Evolutionary conservation across 805 yeast genomes (phyloP).

Genomic region (Ogataea saltuana): DNA sequence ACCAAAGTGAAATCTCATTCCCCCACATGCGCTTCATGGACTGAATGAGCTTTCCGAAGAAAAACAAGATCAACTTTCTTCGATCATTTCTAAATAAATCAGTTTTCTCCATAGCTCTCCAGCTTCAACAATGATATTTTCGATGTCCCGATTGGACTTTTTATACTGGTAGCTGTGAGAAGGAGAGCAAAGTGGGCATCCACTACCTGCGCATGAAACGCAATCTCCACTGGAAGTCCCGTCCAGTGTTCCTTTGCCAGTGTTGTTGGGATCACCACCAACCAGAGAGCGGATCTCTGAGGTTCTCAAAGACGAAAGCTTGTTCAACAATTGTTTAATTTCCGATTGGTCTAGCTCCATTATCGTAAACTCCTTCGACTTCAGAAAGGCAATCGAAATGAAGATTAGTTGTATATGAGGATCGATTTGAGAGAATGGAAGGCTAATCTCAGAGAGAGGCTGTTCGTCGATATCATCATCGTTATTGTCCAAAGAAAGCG

Average conservation of each 20-base stretch:
- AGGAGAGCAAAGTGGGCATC: slow-evolving; percentile 9
- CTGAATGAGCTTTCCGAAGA: neutral
- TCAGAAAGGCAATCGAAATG: slow-evolving; percentile 73
- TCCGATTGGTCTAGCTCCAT: slow-evolving; percentile 90
- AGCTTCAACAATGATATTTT: slow-evolving; percentile 70
- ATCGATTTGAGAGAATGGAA: slow-evolving; percentile 63
- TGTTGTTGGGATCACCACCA: slow-evolving; percentile 20
- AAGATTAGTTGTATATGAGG: slow-evolving; percentile 78
- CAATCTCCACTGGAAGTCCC: slow-evolving; percentile 9
- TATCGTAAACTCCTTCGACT: slow-evolving; percentile 74
- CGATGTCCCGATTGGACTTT: slow-evolving; percentile 54
- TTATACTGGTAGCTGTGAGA: slow-evolving; percentile 17
- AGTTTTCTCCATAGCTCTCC: slow-evolving; percentile 89
- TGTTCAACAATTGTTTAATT: slow-evolving; percentile 72
- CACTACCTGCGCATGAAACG: slow-evolving; percentile 15
- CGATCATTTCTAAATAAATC: slow-evolving; percentile 63
- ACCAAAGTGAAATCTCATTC: neutral
- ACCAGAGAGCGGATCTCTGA: slow-evolving; percentile 32
- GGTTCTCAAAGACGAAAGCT: slow-evolving; percentile 47
- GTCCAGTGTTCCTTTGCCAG: slow-evolving; percentile 3
- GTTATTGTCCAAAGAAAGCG: slow-evolving; percentile 16
- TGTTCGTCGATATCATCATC: slow-evolving; percentile 32
- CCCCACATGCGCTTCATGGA: slow-evolving; percentile 6
- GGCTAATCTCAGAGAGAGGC: slow-evolving; percentile 14
- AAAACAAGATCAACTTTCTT: slow-evolving; percentile 28